Percentiles rank a stretch among this genome's conserved stretches.
phyloP scores from a whole-genome alignment of 2,329 filamentous ascomycete genomes.

The Alternaria consortialis region DNA sequence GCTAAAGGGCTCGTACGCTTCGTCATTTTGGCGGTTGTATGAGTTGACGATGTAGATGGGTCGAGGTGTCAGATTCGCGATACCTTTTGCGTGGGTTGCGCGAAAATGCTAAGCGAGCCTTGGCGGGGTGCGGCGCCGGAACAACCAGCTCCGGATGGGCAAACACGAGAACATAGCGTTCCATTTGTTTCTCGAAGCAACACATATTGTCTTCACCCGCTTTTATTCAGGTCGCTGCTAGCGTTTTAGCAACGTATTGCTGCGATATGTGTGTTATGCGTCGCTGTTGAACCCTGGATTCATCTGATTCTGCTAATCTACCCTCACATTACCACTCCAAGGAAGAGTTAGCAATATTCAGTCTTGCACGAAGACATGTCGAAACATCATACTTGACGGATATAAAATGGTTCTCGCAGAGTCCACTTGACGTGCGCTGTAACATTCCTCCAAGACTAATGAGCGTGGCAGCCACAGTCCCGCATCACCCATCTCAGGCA shows the following conservation, averaged over 20 bases:
- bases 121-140: slow-evolving; percentile 14
- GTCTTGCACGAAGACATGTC: neutral
- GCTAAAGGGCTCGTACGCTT: slow-evolving; percentile 43
- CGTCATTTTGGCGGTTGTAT: slow-evolving; percentile 64
- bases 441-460: neutral
- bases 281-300: neutral
- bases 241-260: neutral
- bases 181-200: neutral
- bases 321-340: neutral
- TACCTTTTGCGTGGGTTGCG: slow-evolving; percentile 9
- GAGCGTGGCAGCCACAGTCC: neutral
- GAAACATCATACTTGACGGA: neutral
- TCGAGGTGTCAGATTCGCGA: slow-evolving; percentile 24
- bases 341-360: neutral
- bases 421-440: neutral
- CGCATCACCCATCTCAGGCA: neutral
- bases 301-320: neutral
- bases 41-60: slow-evolving; percentile 27
- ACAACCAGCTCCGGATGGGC: slow-evolving; percentile 14
- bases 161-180: neutral
- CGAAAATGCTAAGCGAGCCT: slow-evolving; percentile 17
- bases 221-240: neutral
- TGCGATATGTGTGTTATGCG: neutral
- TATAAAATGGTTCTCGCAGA: neutral
- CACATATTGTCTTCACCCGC: neutral